Evolutionary conservation across 345 rosid species (phyloP), one percentile per base, ranked within the genome.

Genomic region (Isatis tinctoria): DNA sequence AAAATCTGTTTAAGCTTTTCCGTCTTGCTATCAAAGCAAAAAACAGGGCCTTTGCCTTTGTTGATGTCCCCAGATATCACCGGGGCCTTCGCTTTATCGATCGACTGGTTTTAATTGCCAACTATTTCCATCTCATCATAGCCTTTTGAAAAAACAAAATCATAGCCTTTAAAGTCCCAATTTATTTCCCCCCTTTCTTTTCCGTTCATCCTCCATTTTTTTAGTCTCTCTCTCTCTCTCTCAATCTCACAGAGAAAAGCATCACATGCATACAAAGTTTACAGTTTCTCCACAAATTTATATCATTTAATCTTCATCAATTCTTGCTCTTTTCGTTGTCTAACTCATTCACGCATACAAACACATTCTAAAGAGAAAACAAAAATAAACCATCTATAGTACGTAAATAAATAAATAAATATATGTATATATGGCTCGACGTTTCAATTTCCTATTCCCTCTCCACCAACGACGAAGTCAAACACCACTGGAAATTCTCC

Each of bases 381-480:
- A 2, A 45, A n/a, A 26, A 26, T n/a, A n/a, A 10, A 12, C 24
- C 11, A 5, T 26, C 4, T 4, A n/a, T n/a, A n/a, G n/a, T 16
- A 48, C 54, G 27, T 35, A 20, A 30, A 27, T n/a, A n/a, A n/a
- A n/a, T n/a, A n/a, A n/a, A n/a, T n/a, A 10, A 3, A n/a, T n/a
- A n/a, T n/a, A n/a, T 33, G 10, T 5, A 37, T 27, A 56, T 2
- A 75, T 75, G 79, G 45, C 65, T 51, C 70, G 8, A n/a, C 14
- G 32, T 11, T 69, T 33, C 6, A 36, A 59, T 32, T 41, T 69
- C 5, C 26, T 43, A 43, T 22, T 61, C 20, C 58, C 30, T 67
- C 69, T 60, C 79, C 74, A 30, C 51, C 70, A 4, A 74, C 40
- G 5, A 20, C 67, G 2, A 62, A 47, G 22, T 45, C 75, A 69